Evolutionary conservation across 805 yeast species (phyloP).

Genomic region (Candida verbasci): DNA sequence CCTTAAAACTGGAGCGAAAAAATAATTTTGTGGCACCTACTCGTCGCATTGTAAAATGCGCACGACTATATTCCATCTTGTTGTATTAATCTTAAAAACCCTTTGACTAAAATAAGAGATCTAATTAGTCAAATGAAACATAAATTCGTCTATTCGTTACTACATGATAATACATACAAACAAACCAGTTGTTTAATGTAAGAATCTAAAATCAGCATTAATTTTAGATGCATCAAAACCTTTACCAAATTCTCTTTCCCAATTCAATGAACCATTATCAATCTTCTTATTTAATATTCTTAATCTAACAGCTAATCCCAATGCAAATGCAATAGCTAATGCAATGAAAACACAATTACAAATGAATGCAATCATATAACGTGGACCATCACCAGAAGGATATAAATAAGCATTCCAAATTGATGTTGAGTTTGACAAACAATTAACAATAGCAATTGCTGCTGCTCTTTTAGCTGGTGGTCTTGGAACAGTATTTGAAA

Average conservation of each 20-base stretch:
- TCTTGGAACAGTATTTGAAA: conserved; percentile 51
- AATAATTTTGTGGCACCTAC: too few species aligned
- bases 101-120: too few species aligned
- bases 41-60: too few species aligned
- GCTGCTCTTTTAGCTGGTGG: conserved; percentile 59
- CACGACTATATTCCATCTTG: too few species aligned
- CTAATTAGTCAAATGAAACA: too few species aligned
- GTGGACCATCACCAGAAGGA: conserved; percentile 41
- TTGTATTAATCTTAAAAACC: too few species aligned
- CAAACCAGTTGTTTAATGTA: conserved; percentile 16
- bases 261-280: conserved; percentile 43
- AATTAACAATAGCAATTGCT: conserved; percentile 54
- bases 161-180: not conserved
- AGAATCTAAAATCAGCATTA: conserved; percentile 41
- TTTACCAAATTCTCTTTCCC: conserved; percentile 47
- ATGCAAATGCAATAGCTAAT: conserved; percentile 36
- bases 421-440: conserved; percentile 52
- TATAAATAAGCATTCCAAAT: conserved; percentile 54
- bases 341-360: conserved; percentile 47
- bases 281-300: conserved; percentile 37
- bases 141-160: not conserved
- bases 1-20: too few species aligned
- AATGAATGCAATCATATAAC: conserved; percentile 42
- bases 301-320: conserved; percentile 36
- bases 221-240: conserved; percentile 40